These are phyloP conservation scores for Ustilago trichophora DNA, from an alignment of 1,284 basidiomycete genomes.

Conservation along the genomic window DNA sequence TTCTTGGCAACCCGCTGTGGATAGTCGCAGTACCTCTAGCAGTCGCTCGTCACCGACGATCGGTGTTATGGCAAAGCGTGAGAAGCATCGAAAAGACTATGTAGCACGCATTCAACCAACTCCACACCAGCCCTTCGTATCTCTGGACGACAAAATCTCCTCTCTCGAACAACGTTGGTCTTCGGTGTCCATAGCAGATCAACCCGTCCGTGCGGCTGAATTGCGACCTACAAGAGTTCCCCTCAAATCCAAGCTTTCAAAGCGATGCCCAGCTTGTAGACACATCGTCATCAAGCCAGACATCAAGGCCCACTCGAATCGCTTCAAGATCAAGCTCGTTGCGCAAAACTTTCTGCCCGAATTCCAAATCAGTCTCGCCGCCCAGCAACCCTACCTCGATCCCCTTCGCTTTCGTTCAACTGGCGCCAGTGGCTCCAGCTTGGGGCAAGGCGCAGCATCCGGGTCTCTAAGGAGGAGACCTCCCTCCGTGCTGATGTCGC, in stretches of 20 bases:
- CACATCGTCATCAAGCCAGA: constrained; percentile 99
- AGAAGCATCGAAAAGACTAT: constrained; percentile 76
- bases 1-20: constrained; percentile 23
- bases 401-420: constrained; percentile 9
- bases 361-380: constrained; percentile 71
- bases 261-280: constrained; percentile 90
- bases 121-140: constrained; percentile 19
- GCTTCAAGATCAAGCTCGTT: constrained; percentile 96
- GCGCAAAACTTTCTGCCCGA: constrained; percentile 91
- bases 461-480: constrained; percentile 25
- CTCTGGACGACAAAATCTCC: constrained; percentile 70
- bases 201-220: constrained; percentile 73
- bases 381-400: constrained; percentile 34
- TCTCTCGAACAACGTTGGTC: constrained; percentile 81
- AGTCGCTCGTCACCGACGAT: background rate
- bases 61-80: constrained; percentile 68
- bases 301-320: constrained; percentile 88
- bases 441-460: background rate
- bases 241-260: constrained; percentile 89
- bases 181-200: constrained; percentile 68
- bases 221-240: constrained; percentile 87
- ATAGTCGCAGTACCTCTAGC: constrained; percentile 10
- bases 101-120: constrained; percentile 9
- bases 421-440: background rate
- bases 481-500: constrained; percentile 6